phyloP scores from a whole-genome alignment of 2,329 filamentous ascomycete species.

The Fusarium nisikadoi region DNA sequence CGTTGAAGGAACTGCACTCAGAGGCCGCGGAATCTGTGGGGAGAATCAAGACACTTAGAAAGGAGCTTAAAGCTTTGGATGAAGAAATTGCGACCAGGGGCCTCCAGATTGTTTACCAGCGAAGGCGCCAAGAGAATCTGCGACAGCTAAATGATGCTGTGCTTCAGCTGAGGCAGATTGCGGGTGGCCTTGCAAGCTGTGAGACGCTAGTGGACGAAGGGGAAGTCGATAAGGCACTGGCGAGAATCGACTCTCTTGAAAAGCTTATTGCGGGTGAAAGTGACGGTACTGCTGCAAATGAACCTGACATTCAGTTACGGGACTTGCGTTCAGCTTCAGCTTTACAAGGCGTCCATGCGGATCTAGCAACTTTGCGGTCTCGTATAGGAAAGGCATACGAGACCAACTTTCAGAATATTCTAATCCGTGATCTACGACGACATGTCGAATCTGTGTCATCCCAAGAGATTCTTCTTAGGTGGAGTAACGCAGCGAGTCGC shows the following conservation, averaged over 20 bases:
- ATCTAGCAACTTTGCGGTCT: constrained; percentile 78
- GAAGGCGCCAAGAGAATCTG: constrained; percentile 84
- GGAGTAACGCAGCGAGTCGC: constrained; percentile 81
- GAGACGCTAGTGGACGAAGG: constrained; percentile 85
- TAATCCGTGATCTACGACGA: constrained; percentile 82
- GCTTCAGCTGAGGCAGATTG: constrained; percentile 81
- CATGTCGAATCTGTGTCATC: constrained; percentile 80
- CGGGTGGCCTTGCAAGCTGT: constrained; percentile 78
- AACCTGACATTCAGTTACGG: constrained; percentile 56
- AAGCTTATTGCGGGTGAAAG: constrained; percentile 80
- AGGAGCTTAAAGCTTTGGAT: constrained; percentile 84
- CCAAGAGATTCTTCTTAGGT: constrained; percentile 82
- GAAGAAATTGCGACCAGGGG: constrained; percentile 87
- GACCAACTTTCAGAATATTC: constrained; percentile 77
- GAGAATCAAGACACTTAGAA: constrained; percentile 82
- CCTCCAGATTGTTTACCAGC: constrained; percentile 84
- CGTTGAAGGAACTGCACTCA: constrained; percentile 87
- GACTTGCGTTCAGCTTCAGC: constrained; percentile 83
- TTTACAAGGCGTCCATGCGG: constrained; percentile 80
- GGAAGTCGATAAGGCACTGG: constrained; percentile 83
- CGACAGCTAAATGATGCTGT: constrained; percentile 84
- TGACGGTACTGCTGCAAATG: constrained; percentile 50
- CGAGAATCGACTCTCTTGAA: constrained; percentile 81
- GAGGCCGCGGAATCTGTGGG: constrained; percentile 92
- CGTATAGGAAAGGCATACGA: constrained; percentile 91